Conservation (phyloP, 2,329 filamentous ascomycete species). For the Clonostachys rosea region DNA sequence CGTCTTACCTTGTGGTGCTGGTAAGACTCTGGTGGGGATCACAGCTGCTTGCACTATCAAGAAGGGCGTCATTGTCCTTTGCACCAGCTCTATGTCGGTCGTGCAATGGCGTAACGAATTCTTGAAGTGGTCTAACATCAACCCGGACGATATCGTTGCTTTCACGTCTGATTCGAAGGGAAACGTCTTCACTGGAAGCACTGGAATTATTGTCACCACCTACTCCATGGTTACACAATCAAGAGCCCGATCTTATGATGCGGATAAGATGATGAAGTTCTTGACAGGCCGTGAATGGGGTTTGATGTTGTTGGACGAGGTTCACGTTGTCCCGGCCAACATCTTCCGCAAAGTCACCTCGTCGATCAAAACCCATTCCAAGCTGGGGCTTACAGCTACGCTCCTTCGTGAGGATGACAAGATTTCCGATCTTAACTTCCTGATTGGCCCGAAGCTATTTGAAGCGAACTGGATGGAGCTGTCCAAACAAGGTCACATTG, state of each 20-base stretch:
- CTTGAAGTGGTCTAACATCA: constrained; percentile 94
- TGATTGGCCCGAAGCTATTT: constrained; percentile 95
- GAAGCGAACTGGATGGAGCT: constrained; percentile 99
- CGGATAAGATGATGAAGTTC: constrained; percentile 97
- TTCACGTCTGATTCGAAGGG: constrained; percentile 94
- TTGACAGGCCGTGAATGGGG: constrained; percentile 89
- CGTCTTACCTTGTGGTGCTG: constrained; percentile 91
- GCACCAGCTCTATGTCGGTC: constrained; percentile 96
- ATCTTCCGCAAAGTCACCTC: constrained; percentile 95
- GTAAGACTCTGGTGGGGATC: constrained; percentile 97
- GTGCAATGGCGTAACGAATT: constrained; percentile 97
- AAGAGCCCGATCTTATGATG: constrained; percentile 82
- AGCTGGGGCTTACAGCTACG: constrained; percentile 90
- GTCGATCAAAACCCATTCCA: constrained; percentile 90
- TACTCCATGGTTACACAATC: constrained; percentile 99
- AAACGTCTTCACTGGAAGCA: constrained; percentile 72
- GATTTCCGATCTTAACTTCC: constrained; percentile 93
- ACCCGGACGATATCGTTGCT: constrained; percentile 86
- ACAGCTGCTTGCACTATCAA: constrained; percentile 97
- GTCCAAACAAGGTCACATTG: constrained; percentile 94
- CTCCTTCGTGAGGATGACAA: constrained; percentile 96
- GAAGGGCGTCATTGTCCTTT: constrained; percentile 91
- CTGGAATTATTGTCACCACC: constrained; percentile 94
- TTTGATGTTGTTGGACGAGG: constrained; percentile 93
- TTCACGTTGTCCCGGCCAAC: constrained; percentile 94